Conservation (phyloP, 129 eudicot species). For the Chrysanthemum lavandulifolium region DNA sequence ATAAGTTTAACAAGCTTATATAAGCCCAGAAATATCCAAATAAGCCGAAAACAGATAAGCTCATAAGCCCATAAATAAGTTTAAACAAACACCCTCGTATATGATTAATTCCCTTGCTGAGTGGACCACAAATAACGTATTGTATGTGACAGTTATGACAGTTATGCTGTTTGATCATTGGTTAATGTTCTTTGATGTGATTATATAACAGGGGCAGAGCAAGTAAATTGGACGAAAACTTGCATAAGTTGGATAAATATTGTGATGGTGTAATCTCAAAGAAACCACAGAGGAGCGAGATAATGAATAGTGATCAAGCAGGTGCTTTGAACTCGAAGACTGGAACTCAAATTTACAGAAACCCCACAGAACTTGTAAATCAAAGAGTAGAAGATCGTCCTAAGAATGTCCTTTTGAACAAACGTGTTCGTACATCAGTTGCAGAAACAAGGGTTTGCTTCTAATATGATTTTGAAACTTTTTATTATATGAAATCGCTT, state of each 20-base stretch:
- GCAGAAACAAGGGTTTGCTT: constrained; percentile 80
- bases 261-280: constrained; percentile 54
- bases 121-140: not conserved
- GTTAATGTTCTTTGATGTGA: constrained; percentile 8
- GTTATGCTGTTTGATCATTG: constrained; percentile 3
- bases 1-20: no score
- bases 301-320: constrained; percentile 58
- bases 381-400: constrained; percentile 74
- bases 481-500: constrained; percentile 11
- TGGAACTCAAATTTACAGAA: constrained; percentile 63
- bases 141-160: not conserved
- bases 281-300: constrained; percentile 70
- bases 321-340: constrained; percentile 64
- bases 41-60: no score
- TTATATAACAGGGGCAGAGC: constrained; percentile 63
- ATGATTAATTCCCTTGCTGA: not conserved
- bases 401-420: constrained; percentile 68
- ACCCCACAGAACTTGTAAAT: constrained; percentile 48
- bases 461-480: constrained; percentile 19
- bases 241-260: constrained; percentile 62
- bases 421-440: constrained; percentile 82
- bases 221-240: constrained; percentile 65
- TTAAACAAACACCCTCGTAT: not conserved
- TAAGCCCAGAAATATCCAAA: no score
- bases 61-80: not conserved